These are phyloP conservation scores for Geosmithia morbida DNA, from an alignment of 2,329 filamentous ascomycete genomes.

Conservation along the genomic window DNA sequence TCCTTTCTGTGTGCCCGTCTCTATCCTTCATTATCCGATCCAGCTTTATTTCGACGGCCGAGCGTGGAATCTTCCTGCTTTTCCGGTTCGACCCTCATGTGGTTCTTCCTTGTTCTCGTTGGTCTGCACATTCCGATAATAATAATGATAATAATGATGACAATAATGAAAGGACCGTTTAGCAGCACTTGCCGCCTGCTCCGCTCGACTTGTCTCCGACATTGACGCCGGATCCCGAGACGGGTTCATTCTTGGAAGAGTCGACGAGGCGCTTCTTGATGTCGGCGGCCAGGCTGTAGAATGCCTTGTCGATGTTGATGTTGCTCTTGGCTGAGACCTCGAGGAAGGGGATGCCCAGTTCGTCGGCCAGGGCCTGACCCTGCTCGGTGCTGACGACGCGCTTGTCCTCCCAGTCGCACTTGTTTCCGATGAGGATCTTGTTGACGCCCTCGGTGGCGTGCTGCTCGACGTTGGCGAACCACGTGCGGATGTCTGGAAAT, in stretches of 20 bases:
- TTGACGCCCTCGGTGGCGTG: slow-evolving; percentile 98
- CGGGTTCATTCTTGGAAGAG: slow-evolving; percentile 63
- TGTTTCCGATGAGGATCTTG: slow-evolving; percentile 99
- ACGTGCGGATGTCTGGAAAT: slow-evolving; percentile 80
- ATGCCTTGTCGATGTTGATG: slow-evolving; percentile 99
- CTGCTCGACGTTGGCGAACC: slow-evolving; percentile 98
- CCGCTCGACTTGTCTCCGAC: slow-evolving; percentile 49
- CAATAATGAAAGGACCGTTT: slow-evolving; percentile 19
- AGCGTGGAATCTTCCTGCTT: no score
- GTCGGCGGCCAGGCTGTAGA: slow-evolving; percentile 85
- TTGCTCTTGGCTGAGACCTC: slow-evolving; percentile 98
- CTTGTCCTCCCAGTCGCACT: slow-evolving; percentile 99
- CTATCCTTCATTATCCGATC: no score
- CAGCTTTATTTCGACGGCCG: no score
- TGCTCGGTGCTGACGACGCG: slow-evolving; percentile 85
- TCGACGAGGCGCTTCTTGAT: slow-evolving; percentile 99
- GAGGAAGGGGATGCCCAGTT: slow-evolving; percentile 94
- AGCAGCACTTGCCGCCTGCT: slow-evolving; percentile 61
- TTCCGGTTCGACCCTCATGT: no score
- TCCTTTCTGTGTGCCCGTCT: no score
- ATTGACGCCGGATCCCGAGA: slow-evolving; percentile 45
- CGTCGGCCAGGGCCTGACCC: slow-evolving; percentile 84
- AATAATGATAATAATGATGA: no score
- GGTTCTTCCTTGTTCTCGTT: not conserved
- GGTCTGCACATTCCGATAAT: no score